Conservation (phyloP, 2,329 filamentous ascomycete genomes). For the Microdochium bolleyi region DNA sequence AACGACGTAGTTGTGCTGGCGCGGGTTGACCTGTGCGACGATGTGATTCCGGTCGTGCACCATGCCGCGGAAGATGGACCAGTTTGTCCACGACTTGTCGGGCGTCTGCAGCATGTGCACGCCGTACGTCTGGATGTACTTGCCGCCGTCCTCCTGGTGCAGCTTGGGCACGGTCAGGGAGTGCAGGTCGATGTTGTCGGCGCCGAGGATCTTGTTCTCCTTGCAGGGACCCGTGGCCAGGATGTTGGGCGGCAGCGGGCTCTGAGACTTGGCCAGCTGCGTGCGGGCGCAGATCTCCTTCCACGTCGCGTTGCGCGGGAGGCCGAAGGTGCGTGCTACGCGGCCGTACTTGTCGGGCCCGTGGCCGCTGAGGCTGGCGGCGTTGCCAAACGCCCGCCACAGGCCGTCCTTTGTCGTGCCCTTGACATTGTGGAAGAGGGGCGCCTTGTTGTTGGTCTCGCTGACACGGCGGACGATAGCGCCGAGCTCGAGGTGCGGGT, state of each 20-base stretch:
- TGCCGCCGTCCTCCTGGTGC: slow-evolving; percentile 36
- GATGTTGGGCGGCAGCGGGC: slow-evolving; percentile 21
- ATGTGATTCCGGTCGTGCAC: slow-evolving; percentile 32
- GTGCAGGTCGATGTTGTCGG: slow-evolving; percentile 31
- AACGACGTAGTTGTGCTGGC: slow-evolving; percentile 38
- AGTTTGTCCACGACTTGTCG: slow-evolving; percentile 37
- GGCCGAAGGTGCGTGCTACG: slow-evolving; percentile 29
- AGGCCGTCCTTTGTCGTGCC: slow-evolving; percentile 33
- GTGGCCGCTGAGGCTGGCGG: slow-evolving; percentile 25
- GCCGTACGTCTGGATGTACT: slow-evolving; percentile 41
- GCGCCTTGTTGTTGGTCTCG: slow-evolving; percentile 36
- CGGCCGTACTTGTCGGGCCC: slow-evolving; percentile 26
- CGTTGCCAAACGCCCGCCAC: slow-evolving; percentile 37
- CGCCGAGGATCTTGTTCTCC: slow-evolving; percentile 24
- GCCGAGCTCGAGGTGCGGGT: slow-evolving; percentile 35
- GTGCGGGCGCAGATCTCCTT: slow-evolving; percentile 33
- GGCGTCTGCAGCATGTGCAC: slow-evolving; percentile 37
- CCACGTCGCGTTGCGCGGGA: slow-evolving; percentile 26
- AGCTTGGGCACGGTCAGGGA: slow-evolving; percentile 31
- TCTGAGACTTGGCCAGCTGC: slow-evolving; percentile 20
- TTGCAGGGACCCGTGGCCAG: slow-evolving; percentile 31
- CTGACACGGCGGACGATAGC: slow-evolving; percentile 36
- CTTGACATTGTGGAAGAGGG: slow-evolving; percentile 43
- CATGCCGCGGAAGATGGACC: slow-evolving; percentile 37
- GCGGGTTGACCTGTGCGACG: slow-evolving; percentile 28